Evolutionary conservation across 179 eudicot genomes (phyloP).

Genomic region (Beta lomatogona): DNA sequence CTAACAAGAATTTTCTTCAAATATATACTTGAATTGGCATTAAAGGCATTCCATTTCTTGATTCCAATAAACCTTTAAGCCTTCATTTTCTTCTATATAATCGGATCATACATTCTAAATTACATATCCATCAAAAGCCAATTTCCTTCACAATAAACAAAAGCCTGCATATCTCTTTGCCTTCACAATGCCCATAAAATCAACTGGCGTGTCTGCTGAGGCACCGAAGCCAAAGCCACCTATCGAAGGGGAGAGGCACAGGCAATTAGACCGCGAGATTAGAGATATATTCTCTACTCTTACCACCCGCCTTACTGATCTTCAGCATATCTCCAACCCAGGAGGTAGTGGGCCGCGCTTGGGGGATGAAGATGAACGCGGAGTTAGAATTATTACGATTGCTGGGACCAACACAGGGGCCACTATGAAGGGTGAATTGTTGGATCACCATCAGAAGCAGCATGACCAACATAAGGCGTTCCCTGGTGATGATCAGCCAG

Average conservation of each 20-base stretch:
- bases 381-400: conserved; percentile 41
- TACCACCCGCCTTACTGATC: conserved; percentile 45
- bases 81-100: conserved; percentile 18
- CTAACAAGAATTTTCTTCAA: conserved; percentile 12
- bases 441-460: conserved; percentile 22
- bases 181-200: background rate
- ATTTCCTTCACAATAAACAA: background rate
- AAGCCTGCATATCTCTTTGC: background rate
- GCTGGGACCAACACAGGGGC: conserved; percentile 47
- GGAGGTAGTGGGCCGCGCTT: conserved; percentile 22
- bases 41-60: conserved; percentile 36
- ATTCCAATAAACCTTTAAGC: conserved; percentile 22
- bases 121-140: background rate
- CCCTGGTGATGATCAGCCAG: conserved; percentile 21
- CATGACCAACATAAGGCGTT: conserved; percentile 12
- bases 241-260: conserved; percentile 35
- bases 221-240: conserved; percentile 22
- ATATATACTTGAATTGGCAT: conserved; percentile 44
- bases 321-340: conserved; percentile 25
- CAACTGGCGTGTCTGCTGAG: conserved; percentile 31
- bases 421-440: conserved; percentile 34
- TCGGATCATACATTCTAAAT: background rate
- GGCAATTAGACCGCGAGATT: conserved; percentile 50
- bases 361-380: conserved; percentile 34
- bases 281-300: conserved; percentile 60